Conservation (phyloP, 2,329 filamentous ascomycete genomes). For the Helicocarpus griseus region DNA sequence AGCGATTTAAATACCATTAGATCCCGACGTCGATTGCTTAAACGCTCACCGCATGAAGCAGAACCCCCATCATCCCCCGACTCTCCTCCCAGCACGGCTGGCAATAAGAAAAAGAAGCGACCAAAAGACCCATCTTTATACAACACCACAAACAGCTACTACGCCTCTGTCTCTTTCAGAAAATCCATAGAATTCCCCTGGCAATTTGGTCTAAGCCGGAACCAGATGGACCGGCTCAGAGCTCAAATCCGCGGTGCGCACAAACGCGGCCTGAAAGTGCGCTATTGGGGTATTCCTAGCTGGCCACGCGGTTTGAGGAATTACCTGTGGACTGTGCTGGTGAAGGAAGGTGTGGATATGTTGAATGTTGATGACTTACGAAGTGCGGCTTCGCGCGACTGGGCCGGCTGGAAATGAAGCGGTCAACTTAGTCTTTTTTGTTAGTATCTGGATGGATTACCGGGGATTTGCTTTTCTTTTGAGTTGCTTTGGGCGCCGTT, state of each 20-base stretch:
- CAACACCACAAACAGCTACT: conserved; percentile 45
- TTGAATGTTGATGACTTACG: conserved; percentile 50
- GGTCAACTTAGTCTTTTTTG: neutral
- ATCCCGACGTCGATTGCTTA: neutral
- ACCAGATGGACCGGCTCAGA: conserved; percentile 39
- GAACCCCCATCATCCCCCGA: neutral
- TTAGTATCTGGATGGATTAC: neutral
- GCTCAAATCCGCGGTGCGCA: conserved; percentile 45
- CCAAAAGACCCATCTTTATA: conserved; percentile 25
- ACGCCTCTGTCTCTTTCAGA: conserved; percentile 46
- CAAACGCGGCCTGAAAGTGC: conserved; percentile 41
- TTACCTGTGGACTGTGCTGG: conserved; percentile 45
- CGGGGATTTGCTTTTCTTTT: neutral
- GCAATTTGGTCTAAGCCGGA: conserved; percentile 37
- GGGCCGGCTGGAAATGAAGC: conserved; percentile 27
- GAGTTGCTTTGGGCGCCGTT: too few species aligned
- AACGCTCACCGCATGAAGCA: neutral
- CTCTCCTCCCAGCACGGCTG: neutral
- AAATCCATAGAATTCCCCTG: conserved; percentile 40
- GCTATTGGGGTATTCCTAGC: conserved; percentile 48
- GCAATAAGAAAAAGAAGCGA: neutral
- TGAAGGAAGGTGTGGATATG: conserved; percentile 46
- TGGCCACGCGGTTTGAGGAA: conserved; percentile 48
- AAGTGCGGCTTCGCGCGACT: conserved; percentile 39
- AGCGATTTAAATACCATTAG: neutral